A percentile compares a stretch with the other conserved stretches of the same genome.
Conservation (phyloP, 2,329 filamentous ascomycete genomes). For the Phyllosticta capitalensis region DNA sequence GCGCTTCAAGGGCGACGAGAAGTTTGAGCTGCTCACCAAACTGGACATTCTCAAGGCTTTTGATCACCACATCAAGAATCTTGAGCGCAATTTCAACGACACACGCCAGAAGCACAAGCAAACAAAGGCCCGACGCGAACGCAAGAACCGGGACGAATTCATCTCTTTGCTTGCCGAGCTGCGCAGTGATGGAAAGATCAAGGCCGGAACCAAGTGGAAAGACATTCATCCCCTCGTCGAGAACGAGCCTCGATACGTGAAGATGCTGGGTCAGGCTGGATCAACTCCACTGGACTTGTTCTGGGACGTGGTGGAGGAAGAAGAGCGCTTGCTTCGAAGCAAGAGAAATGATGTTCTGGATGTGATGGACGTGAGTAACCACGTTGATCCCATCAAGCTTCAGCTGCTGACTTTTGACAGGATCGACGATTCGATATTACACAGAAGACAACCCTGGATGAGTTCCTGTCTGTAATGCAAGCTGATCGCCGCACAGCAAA, state of each 20-base stretch:
- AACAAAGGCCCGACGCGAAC: constrained; percentile 68
- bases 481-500: constrained; percentile 81
- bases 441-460: constrained; percentile 75
- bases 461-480: constrained; percentile 74
- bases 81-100: constrained; percentile 89
- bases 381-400: not conserved
- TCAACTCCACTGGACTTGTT: constrained; percentile 86
- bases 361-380: constrained; percentile 70
- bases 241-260: constrained; percentile 71
- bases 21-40: constrained; percentile 76
- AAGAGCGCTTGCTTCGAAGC: constrained; percentile 75
- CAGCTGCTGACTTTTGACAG: constrained; percentile 33
- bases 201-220: constrained; percentile 84
- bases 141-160: constrained; percentile 78
- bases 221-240: constrained; percentile 66
- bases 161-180: constrained; percentile 65
- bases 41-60: constrained; percentile 88
- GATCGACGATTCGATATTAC: constrained; percentile 89
- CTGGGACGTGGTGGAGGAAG: constrained; percentile 91
- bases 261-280: constrained; percentile 73
- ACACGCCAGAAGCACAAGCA: constrained; percentile 80
- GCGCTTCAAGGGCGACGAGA: constrained; percentile 70
- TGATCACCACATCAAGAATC: constrained; percentile 85
- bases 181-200: constrained; percentile 67
- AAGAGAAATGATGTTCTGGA: constrained; percentile 77